Percentiles rank a stretch among this genome's conserved stretches.
These are phyloP conservation scores for Kokia cookei DNA, from an alignment of 441 rosid genomes.

Conservation along the genomic window DNA sequence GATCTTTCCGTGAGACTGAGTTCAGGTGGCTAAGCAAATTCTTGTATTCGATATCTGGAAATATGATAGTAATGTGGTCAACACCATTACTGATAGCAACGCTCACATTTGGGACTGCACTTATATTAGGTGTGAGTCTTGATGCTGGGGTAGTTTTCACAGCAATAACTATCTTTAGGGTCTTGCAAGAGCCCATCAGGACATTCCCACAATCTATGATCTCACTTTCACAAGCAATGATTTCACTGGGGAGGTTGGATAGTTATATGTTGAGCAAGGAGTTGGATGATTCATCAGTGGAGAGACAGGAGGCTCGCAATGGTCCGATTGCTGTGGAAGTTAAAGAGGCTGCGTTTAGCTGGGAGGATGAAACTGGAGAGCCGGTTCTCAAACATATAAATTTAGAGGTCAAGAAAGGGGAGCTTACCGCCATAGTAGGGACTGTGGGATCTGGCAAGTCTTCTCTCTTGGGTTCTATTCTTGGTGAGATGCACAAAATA, in stretches of 20 bases:
- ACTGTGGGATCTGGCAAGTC: conserved; percentile 92
- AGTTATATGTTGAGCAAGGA: conserved; percentile 72
- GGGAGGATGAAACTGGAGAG: conserved; percentile 74
- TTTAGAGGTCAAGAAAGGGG: conserved; percentile 64
- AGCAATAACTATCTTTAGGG: conserved; percentile 71
- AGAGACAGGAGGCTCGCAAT: conserved; percentile 49
- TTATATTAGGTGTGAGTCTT: conserved; percentile 56
- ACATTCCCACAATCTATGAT: conserved; percentile 90
- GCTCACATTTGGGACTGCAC: conserved; percentile 66
- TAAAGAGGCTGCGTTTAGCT: conserved; percentile 58
- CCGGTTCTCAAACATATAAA: conserved; percentile 51
- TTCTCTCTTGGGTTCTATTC: conserved; percentile 68
- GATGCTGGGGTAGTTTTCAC: conserved; percentile 90
- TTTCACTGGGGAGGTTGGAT: conserved; percentile 76
- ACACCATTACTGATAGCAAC: conserved; percentile 70
- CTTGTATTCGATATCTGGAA: conserved; percentile 61
- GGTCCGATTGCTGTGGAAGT: conserved; percentile 59
- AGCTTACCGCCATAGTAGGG: conserved; percentile 79
- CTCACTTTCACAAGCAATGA: conserved; percentile 86
- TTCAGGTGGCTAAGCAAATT: conserved; percentile 82
- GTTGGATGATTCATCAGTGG: conserved; percentile 48
- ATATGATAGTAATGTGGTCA: conserved; percentile 73
- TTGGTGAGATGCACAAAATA: conserved; percentile 89
- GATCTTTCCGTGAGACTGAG: conserved; percentile 56
- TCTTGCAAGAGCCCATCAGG: conserved; percentile 91